These are phyloP conservation scores for Escallonia rubra DNA, from an alignment of 129 eudicot genomes.

Conservation along the genomic window DNA sequence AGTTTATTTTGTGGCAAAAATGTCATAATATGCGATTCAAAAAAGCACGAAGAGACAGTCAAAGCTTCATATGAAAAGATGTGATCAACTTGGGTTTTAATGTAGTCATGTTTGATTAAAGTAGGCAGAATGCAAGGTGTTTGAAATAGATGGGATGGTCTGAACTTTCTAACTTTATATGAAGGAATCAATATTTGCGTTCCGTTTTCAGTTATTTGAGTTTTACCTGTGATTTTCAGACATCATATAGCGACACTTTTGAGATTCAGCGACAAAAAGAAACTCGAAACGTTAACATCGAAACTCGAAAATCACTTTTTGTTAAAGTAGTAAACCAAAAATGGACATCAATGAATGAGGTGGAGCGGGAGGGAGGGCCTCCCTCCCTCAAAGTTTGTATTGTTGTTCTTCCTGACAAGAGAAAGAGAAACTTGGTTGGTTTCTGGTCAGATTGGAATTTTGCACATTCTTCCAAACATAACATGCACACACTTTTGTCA, in stretches of 20 bases:
- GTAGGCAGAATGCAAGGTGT: neutral
- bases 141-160: constrained; percentile 3
- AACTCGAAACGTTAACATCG: no score
- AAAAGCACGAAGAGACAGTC: constrained; percentile 17
- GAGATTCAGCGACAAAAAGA: no score
- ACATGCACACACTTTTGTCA: constrained; percentile 25
- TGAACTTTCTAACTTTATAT: neutral
- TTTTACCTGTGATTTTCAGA: no score
- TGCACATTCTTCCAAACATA: constrained; percentile 44
- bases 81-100: constrained; percentile 22
- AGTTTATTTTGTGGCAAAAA: neutral
- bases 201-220: neutral
- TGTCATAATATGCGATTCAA: neutral
- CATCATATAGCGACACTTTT: no score
- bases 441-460: constrained; percentile 22
- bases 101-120: neutral
- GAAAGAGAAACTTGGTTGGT: neutral
- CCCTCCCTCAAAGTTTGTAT: neutral
- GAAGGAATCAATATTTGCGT: no score
- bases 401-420: constrained; percentile 10
- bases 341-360: no score
- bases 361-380: neutral
- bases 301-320: no score
- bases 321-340: no score
- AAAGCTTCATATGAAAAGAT: constrained; percentile 29